These are phyloP conservation scores for Rubus idaeus DNA, from an alignment of 306 rosid species.

Conservation along the genomic window DNA sequence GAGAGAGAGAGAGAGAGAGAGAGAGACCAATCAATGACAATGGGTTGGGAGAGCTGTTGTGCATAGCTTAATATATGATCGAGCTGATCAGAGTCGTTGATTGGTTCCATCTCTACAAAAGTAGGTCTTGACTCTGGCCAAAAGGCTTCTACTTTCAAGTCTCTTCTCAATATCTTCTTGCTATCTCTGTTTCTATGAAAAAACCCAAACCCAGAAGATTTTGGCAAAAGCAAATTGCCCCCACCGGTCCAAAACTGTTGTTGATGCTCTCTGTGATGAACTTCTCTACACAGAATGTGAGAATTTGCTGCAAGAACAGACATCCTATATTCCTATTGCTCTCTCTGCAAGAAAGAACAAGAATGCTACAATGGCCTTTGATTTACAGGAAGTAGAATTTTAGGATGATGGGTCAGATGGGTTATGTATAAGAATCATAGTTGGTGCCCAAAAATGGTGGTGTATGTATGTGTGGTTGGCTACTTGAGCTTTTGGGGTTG, in stretches of 20 bases:
- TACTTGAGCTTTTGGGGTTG: neutral
- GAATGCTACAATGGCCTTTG: neutral
- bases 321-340: slow-evolving; percentile 44
- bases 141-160: slow-evolving; percentile 49
- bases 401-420: neutral
- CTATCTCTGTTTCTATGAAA: slow-evolving; percentile 38
- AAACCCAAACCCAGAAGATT: slow-evolving; percentile 36
- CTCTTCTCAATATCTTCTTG: slow-evolving; percentile 34
- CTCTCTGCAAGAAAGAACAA: neutral
- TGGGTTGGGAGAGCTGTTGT: slow-evolving; percentile 51
- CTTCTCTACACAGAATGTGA: slow-evolving; percentile 46
- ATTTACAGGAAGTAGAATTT: neutral
- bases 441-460: slow-evolving; percentile 10
- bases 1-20: neutral
- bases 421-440: neutral
- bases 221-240: slow-evolving; percentile 19
- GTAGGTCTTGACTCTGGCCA: slow-evolving; percentile 68
- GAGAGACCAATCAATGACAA: slow-evolving; percentile 76
- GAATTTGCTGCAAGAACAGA: slow-evolving; percentile 59
- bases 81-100: slow-evolving; percentile 58
- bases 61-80: slow-evolving; percentile 68
- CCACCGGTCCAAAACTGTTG: slow-evolving; percentile 30
- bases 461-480: neutral
- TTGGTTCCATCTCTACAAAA: slow-evolving; percentile 53
- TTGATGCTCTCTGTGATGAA: slow-evolving; percentile 45